Evolutionary conservation across 2,329 filamentous ascomycete genomes (phyloP), one percentile per base, ranked within the genome.

Genomic region (Berkeleyomyces basicola): DNA sequence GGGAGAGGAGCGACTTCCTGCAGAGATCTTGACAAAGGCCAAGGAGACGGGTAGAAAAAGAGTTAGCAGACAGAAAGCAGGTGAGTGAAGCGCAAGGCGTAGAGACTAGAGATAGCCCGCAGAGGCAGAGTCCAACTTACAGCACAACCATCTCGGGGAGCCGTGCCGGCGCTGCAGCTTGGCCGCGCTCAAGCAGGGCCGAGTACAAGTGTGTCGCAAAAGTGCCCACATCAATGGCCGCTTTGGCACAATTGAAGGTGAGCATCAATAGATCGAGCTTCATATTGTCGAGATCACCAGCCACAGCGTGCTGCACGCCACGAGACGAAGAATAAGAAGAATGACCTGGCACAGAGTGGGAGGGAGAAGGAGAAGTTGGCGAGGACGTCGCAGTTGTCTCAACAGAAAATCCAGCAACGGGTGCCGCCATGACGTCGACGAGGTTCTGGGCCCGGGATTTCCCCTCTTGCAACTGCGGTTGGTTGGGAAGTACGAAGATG

Each of bases 1-100:
- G 86, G 81, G 59, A 97, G 80, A 0, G 93, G 93, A 7, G 91
- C 87, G 65, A 96, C 79, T 74, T 99, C 93, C 73, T 99, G 91
- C 16, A 99, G 80, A 78, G 90, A 90, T 77, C 71, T 86, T 71
- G 7, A n/a, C 10, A 42, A 5, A 57, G 37, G 6, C 1, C 31
- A 47, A 9, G 53, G 11, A 58, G 40, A 58, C 33, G 33, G 31
- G 31, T 7, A 53, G 42, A 59, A 11, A 42, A 36, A 58, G 11
- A 44, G 46, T n/a, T 7, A 37, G 9, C 3, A 42, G 14, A 43
- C 16, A 43, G 4, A 40, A 23, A 43, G 59, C 39, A 44, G 37
- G 14, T 63, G 75, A 23, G 23, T 23, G 23, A 23, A 2, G 23
- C 23, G 23, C 23, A 23, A 23, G 23, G 23, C 23, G 23, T 23